Percentiles rank a stretch among this genome's conserved stretches.
phyloP scores from a whole-genome alignment of 1,284 basidiomycete species.

The Irpex lacteus region DNA sequence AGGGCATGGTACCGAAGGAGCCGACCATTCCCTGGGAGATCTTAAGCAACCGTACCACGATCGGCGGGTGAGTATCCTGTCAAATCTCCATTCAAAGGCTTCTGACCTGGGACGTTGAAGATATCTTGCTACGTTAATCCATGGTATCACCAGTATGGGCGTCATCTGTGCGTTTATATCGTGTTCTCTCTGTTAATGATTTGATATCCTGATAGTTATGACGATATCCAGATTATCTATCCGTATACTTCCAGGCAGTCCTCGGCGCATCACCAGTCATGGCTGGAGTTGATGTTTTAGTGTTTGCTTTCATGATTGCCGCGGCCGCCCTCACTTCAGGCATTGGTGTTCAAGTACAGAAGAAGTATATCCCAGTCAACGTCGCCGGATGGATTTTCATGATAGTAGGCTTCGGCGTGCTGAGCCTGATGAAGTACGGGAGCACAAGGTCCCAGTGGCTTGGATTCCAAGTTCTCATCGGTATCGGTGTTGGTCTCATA shows the following conservation, averaged over 20 bases:
- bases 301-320: constrained; percentile 21
- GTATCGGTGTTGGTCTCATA: constrained; percentile 23
- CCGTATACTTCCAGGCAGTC: constrained; percentile 39
- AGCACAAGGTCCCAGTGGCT: constrained; percentile 28
- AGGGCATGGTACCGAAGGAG: constrained; percentile 12
- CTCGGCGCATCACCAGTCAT: constrained; percentile 24
- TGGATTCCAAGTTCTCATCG: constrained; percentile 30
- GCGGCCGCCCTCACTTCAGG: constrained; percentile 25
- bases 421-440: constrained; percentile 23
- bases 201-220: background rate
- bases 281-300: constrained; percentile 25
- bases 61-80: constrained; percentile 11
- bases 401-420: constrained; percentile 29
- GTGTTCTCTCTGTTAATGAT: background rate
- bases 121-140: constrained; percentile 12
- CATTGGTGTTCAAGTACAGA: constrained; percentile 16
- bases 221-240: constrained; percentile 29
- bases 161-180: constrained; percentile 15
- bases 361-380: constrained; percentile 26
- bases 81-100: too few species aligned
- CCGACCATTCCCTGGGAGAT: constrained; percentile 19
- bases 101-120: background rate
- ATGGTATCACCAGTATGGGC: constrained; percentile 16
- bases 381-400: constrained; percentile 26
- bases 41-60: constrained; percentile 13